Evolutionary conservation across 2,329 filamentous ascomycete species (phyloP), one percentile per base, ranked within the genome.

Genomic region (Talaromyces sp.): DNA sequence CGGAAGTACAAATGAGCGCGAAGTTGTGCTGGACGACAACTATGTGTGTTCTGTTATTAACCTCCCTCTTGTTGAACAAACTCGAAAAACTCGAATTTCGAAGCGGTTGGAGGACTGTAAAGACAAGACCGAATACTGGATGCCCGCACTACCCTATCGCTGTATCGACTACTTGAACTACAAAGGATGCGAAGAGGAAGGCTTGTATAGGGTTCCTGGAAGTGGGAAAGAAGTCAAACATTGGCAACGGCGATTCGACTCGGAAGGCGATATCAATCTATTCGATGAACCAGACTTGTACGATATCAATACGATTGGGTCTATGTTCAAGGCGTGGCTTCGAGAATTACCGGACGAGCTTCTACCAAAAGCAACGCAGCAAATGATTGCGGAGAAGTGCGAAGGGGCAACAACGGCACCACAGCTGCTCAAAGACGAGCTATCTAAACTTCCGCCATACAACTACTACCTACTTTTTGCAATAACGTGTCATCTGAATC

Each of bases 121-220:
- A 62, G 93, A 97, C 69, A 97, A 97, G 79, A 97, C 93, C 0
- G 93, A 97, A 69, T 97, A 95, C 69, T 97, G 93, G 93, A 96
- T 97, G 92, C 93, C 93, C 11, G 89, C 91, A 6, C 87, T 97
- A 59, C 92, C 93, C 0, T 97, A 93, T 89, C 83, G 93, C 62
- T 95, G 91, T 59, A 97, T 97, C 63, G 93, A 97, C 75, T 97
- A 96, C 71, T 79, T 97, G 54, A 97, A 97, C 73, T 94, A 92
- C 75, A 95, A 94, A 69, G 91, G 91, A 39, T 94, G 89, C 65
- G 92, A 97, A 68, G 90, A 96, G 39, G 93, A 97, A 73, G 93
- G 93, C 3, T 80, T 97, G 3, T 97, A 97, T 71, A 86, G 93
- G 59, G 89, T 97, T 41, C 92, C 93, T 11, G 93, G 93, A 25